Evolutionary conservation across 208 protist genomes (phyloP).

Genomic region (Wallacemonas sp.): DNA sequence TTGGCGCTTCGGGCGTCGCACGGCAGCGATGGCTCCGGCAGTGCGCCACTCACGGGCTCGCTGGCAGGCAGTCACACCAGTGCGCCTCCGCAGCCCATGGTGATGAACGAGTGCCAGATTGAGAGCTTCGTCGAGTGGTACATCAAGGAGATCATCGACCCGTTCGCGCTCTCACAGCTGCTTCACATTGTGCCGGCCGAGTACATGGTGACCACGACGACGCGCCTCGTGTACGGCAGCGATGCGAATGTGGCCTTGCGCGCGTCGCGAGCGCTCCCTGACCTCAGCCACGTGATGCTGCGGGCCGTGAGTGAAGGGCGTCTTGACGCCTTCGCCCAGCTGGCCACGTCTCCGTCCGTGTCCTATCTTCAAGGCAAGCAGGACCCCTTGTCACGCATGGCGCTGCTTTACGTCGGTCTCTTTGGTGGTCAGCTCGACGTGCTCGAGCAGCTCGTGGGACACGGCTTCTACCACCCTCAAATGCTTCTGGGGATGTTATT

Average conservation of each 20-base stretch:
- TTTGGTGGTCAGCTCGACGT: constrained; percentile 69
- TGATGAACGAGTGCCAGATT: constrained; percentile 41
- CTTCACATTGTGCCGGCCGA: constrained; percentile 71
- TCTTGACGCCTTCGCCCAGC: constrained; percentile 51
- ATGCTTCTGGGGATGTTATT: constrained; percentile 70
- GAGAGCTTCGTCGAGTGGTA: constrained; percentile 87
- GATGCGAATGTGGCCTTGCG: constrained; percentile 25
- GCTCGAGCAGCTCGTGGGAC: constrained; percentile 42
- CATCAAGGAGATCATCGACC: constrained; percentile 72
- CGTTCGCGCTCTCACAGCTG: constrained; percentile 77
- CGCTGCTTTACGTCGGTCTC: constrained; percentile 69
- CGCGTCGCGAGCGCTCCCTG: constrained; percentile 59
- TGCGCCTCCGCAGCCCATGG: background rate
- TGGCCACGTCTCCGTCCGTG: constrained; percentile 53
- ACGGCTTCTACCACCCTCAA: constrained; percentile 67
- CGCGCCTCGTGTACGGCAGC: constrained; percentile 51
- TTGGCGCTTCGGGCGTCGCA: constrained; percentile 53
- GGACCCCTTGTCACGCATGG: constrained; percentile 23
- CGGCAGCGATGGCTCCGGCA: background rate
- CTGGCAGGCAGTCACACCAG: background rate
- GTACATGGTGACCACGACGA: constrained; percentile 76
- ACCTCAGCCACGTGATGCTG: constrained; percentile 71
- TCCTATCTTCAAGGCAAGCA: constrained; percentile 58
- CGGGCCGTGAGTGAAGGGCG: constrained; percentile 64
- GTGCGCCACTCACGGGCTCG: background rate